Evolutionary conservation across 495 filamentous ascomycete genomes (phyloP).

Genomic region (Penicillium lividum): DNA sequence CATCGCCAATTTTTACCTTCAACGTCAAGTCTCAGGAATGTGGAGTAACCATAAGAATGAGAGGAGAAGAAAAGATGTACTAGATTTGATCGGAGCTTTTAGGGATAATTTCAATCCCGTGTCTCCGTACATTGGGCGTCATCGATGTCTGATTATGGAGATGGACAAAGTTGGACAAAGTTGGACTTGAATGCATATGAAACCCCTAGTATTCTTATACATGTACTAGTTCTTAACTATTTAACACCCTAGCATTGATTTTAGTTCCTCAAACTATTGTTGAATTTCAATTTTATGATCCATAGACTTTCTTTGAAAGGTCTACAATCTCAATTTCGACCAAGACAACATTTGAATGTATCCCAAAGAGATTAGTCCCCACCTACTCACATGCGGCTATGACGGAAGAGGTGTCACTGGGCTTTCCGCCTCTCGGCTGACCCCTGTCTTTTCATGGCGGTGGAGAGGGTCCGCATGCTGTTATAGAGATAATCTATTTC

Average conservation of each 20-base stretch:
- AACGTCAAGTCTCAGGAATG: neutral
- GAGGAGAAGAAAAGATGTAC: neutral
- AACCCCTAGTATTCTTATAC: neutral
- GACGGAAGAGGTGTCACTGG: conserved; percentile 33
- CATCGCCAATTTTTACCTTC: conserved; percentile 15
- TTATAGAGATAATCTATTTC: conserved; percentile 52
- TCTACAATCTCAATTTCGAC: conserved; percentile 6
- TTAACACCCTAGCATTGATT: neutral
- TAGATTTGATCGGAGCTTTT: neutral
- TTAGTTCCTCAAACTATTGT: neutral
- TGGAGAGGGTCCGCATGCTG: conserved; percentile 49
- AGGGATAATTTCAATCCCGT: conserved; percentile 1
- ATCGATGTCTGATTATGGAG: conserved; percentile 7
- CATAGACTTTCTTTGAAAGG: neutral
- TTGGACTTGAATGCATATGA: neutral
- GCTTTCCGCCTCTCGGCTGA: conserved; percentile 37
- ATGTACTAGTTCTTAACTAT: neutral
- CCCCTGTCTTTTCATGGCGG: conserved; percentile 43
- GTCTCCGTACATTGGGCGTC: conserved; percentile 15
- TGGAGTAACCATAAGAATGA: neutral
- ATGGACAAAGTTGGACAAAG: neutral
- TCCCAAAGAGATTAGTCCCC: conserved; percentile 5
- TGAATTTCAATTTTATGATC: neutral
- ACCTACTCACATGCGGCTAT: conserved; percentile 19
- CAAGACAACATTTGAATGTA: conserved; percentile 1